phyloP scores from a whole-genome alignment of 2,329 filamentous ascomycete genomes.

The Claviceps sp. region DNA sequence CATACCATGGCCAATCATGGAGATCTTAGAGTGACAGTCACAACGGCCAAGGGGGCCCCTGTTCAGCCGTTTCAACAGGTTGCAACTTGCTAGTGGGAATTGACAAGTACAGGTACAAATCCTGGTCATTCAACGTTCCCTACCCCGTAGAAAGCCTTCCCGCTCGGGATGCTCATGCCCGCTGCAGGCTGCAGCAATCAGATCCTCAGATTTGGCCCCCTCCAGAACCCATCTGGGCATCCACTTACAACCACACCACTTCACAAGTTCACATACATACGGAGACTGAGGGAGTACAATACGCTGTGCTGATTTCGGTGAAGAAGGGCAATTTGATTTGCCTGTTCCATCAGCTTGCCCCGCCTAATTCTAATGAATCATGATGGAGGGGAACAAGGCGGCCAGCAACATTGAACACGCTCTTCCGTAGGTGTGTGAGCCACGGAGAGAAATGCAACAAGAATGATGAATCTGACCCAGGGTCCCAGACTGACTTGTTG shows the following conservation, averaged over 20 bases:
- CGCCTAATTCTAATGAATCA: no score
- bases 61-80: slow-evolving; percentile 18
- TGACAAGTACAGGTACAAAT: slow-evolving; percentile 4
- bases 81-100: slow-evolving; percentile 2
- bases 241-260: slow-evolving; percentile 3
- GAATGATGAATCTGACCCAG: no score
- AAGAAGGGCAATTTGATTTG: slow-evolving; percentile 11
- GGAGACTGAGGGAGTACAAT: no score
- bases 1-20: slow-evolving; percentile 21
- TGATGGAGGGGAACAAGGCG: background rate
- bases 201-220: slow-evolving; percentile 2
- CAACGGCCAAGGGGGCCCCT: slow-evolving; percentile 14
- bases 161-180: slow-evolving; percentile 1
- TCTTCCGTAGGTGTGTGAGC: background rate
- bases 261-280: no score
- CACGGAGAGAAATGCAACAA: background rate
- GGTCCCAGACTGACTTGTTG: background rate
- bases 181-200: slow-evolving; percentile 4
- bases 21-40: slow-evolving; percentile 4
- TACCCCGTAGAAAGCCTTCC: background rate
- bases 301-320: slow-evolving; percentile 15
- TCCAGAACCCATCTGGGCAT: background rate
- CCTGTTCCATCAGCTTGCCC: slow-evolving; percentile 7
- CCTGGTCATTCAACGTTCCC: background rate
- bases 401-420: background rate